Evolutionary conservation across 495 filamentous ascomycete genomes (phyloP).

Genomic region (Annulohypoxylon maeteangense): DNA sequence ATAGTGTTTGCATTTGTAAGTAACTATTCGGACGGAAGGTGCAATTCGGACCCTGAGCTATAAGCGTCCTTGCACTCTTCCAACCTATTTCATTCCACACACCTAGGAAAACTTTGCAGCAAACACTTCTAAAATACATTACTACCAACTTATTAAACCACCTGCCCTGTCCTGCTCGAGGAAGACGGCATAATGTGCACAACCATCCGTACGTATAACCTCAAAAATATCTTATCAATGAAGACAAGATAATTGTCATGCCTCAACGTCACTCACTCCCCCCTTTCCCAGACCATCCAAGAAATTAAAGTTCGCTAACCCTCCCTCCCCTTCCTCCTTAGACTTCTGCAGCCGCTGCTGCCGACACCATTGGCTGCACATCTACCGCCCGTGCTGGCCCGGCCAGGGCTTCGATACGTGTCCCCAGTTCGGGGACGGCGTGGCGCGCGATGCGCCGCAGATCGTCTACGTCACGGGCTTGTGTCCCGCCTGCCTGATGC

Average conservation of each 20-base stretch:
- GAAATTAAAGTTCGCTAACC: neutral
- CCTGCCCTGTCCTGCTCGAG: constrained; percentile 3
- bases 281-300: neutral
- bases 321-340: neutral
- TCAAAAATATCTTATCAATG: too few relatives aligned
- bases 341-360: constrained; percentile 53
- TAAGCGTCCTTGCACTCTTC: neutral
- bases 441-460: constrained; percentile 38
- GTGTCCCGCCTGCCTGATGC: constrained; percentile 42
- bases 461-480: constrained; percentile 19
- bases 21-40: neutral
- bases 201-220: constrained; percentile 31
- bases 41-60: neutral
- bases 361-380: constrained; percentile 52
- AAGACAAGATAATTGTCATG: too few relatives aligned
- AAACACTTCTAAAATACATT: neutral
- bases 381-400: constrained; percentile 48
- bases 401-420: constrained; percentile 54
- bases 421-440: constrained; percentile 43
- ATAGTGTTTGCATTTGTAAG: neutral
- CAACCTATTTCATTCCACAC: neutral
- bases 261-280: too few relatives aligned
- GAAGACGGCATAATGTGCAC: constrained; percentile 35
- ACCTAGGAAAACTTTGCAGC: neutral
- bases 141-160: neutral